Evolutionary conservation across 805 yeast genomes (phyloP), one percentile per base, ranked within the genome.

Genomic region (Teunomyces atbi): DNA sequence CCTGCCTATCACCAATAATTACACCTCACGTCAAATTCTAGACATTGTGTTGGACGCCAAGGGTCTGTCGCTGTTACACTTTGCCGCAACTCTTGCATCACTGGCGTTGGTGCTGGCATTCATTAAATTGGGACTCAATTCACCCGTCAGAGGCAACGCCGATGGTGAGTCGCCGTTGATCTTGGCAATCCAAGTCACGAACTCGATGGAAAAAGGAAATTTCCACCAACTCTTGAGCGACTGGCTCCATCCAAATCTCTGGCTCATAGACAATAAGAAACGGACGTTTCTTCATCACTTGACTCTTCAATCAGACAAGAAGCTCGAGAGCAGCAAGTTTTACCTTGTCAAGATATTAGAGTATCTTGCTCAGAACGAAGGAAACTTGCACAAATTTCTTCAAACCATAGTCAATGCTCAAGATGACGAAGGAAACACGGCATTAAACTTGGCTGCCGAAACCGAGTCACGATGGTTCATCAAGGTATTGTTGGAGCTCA

Each of bases 201-300:
- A 88, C 60, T 79, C 90, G 50, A 84, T 85, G 67, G 96, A 89
- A 54, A 78, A 81, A 50, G 82, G 86, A 0, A 79, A 88, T 13
- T 94, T 94, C 66, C 78, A 78, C 42, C 79, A 79, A 44, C 65
- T 94, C 42, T 70, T 94, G 44, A 85, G 83, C 54, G 52, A 62
- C 29, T 73, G 82, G 58, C 66, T 92, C 21, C 87, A 86, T 61
- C 96, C 97, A 0, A 56, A 59, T 43, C 51, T 72, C 41, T 65
- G 67, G 66, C 59, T 72, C 42, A 59, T 62, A 42, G 71, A 92
- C 61, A 76, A 79, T 44, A 81, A 83, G 57, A 84, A 84, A 35
- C 79, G 96, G 56, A 82, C 96, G 0, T 81, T 94, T 11, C 66
- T 94, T 42, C 99, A 94, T 65, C 96, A 89, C 61, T 85, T 94